Base-by-base conservation (phyloP, 345 rosid species). In the Abelmoschus esculentus region DNA sequence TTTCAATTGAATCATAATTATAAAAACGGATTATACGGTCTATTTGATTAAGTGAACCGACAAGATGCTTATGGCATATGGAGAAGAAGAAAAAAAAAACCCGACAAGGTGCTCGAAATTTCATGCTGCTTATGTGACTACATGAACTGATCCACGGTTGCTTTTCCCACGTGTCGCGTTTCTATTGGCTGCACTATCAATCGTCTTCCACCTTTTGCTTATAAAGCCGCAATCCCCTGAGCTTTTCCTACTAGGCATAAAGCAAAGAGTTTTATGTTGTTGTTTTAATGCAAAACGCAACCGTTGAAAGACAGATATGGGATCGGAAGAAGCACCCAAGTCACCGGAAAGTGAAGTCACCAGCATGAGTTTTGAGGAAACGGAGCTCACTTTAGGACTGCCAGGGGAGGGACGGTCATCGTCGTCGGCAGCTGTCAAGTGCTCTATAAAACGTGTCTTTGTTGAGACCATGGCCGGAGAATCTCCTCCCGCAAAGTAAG, bases 301-400 rank as follows among this genome's bases (percentile, higher is more conserved):
- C 17, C 38, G 36, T 58, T 58, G 1, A 56, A 13, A 58, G 40
- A 31, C 38, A 29, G 38, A 58, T 58, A 58, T 58, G 62, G 36
- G 14, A 58, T 29, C 8, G 62, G 36, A 58, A 29, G 38, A 58
- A 58, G 9, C 36, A 14, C 62, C 17, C 0, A 28, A 15, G n/a
- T 29, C 62, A 58, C 38, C 62, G 17, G 62, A 31, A 58, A 58
- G 62, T 58, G 62, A 58, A n/a, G 62, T 29, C 62, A 29, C 62
- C 38, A 29, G 61, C 61, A 57, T 57, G 61, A 70, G 9, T 14
- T 42, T 70, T 14, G 49, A 63, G 32, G 79, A 76, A 10, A 79
- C 82, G 0, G 73, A 73, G 67, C 75, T 79, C 40, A 73, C 77
- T 53, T 53, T 76, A 54, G 75, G 80, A 19, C 26, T 73, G 59